Evolutionary conservation across 2,329 filamentous ascomycete species (phyloP).

Genomic region (Proliferodiscus dingleyae): DNA sequence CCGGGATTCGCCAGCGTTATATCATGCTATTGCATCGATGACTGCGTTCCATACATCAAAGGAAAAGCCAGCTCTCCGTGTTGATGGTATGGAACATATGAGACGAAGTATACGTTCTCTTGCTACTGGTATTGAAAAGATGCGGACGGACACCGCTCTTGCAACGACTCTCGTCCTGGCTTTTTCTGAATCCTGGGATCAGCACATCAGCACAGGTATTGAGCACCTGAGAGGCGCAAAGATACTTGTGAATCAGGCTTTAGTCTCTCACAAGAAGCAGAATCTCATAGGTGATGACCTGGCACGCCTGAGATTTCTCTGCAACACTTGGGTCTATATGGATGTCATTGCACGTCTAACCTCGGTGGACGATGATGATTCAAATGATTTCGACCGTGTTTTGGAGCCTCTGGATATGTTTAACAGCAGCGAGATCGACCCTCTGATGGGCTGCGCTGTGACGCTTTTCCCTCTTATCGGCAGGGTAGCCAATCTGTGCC

Average conservation of each 20-base stretch:
- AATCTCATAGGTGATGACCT: conserved; percentile 43
- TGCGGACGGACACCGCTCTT: conserved; percentile 60
- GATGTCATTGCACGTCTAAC: conserved; percentile 67
- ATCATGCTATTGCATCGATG: conserved; percentile 64
- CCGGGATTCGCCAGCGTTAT: conserved; percentile 57
- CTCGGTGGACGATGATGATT: conserved; percentile 47
- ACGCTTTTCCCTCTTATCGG: conserved; percentile 66
- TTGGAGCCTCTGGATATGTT: conserved; percentile 35
- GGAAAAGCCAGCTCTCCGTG: conserved; percentile 50
- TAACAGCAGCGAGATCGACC: conserved; percentile 52
- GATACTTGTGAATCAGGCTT: conserved; percentile 55
- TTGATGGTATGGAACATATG: conserved; percentile 66
- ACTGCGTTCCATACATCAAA: conserved; percentile 63
- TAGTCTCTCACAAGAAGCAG: conserved; percentile 41
- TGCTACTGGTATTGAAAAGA: conserved; percentile 54
- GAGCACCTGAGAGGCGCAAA: conserved; percentile 65
- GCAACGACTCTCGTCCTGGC: conserved; percentile 66
- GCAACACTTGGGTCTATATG: conserved; percentile 71
- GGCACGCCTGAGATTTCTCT: conserved; percentile 58
- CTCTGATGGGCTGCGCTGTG: conserved; percentile 64
- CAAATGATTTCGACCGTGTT: conserved; percentile 47
- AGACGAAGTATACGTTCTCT: conserved; percentile 56
- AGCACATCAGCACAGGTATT: conserved; percentile 63
- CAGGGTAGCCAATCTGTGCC: conserved; percentile 60
- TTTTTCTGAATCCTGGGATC: conserved; percentile 68